Base-by-base conservation (phyloP, 1,284 basidiomycete genomes). In the Neolentinus lepideus region DNA sequence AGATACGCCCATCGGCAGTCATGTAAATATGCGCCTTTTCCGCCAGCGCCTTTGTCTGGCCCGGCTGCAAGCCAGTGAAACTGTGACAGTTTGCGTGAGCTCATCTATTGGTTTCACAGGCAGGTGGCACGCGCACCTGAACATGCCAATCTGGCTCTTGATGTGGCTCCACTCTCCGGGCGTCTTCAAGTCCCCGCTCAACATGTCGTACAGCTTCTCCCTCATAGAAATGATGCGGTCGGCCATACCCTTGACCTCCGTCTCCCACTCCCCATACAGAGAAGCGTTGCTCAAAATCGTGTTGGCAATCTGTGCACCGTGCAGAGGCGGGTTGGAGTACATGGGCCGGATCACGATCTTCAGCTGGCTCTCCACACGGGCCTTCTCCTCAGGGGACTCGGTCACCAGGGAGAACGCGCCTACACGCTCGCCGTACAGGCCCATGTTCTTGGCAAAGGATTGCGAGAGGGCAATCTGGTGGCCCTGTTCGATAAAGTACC, bases 381-480 rank as follows among this genome's bases (percentile, higher is more conserved):
- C 90, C 70, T 88, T 92, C 73, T 97, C 94, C 61, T 90, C 91
- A 52, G 84, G 75, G 61, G 81, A 82, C 57, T 74, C 71, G 48
- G 84, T 84, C 53, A 89, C 85, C 64, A 98, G 71, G 22, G 92
- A 94, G 81, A 99, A 93, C n/a, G 92, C 89, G 21, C 95, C 95
- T 57, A 93, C 92, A 68, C 95, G 92, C 74, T 98, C 95, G 62
- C 95, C 97, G 71, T 99, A 99, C 38, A 99, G 81, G 59, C 97
- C 96, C 82, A 98, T 96, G 79, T 99, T 99, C 82, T 99, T 99
- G 55, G 97, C 97, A 72, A 98, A 99, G 54, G 92, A 94, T 74
- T 99, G 97, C 59, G 87, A 78, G 50, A 94, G 81, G 14, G 92
- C 89, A 61, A 94, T 75, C 66, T 92, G 88, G 74, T 94, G 92